A percentile compares a stretch with the other conserved stretches of the same genome.
These are phyloP conservation scores for Stellera chamaejasme DNA, from an alignment of 345 rosid genomes.

Conservation along the genomic window DNA sequence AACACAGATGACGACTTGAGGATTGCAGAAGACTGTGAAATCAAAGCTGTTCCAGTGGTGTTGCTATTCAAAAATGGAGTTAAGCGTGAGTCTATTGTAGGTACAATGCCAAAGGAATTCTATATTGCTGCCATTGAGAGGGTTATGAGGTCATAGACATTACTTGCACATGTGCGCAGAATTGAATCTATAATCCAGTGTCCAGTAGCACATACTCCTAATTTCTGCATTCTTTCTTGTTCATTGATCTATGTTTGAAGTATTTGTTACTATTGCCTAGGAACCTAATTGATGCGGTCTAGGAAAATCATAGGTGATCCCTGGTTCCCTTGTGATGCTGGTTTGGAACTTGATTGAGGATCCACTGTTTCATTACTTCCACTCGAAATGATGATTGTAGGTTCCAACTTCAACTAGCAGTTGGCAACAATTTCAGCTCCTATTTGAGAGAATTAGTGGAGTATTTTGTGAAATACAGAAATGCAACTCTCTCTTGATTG, in stretches of 20 bases:
- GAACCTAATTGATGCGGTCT: too few species aligned
- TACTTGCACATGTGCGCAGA: neutral
- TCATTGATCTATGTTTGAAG: too few species aligned
- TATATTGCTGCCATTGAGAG: conserved; percentile 87
- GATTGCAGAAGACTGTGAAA: conserved; percentile 68
- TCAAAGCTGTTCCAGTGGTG: conserved; percentile 91
- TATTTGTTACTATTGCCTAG: neutral
- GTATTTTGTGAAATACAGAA: too few species aligned
- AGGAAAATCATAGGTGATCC: too few species aligned
- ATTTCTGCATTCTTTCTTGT: conserved; percentile 8
- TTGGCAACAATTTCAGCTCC: too few species aligned
- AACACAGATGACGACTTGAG: conserved; percentile 61
- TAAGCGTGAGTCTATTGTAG: conserved; percentile 64
- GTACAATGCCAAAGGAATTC: conserved; percentile 96
- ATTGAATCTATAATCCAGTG: neutral
- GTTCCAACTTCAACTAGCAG: too few species aligned
- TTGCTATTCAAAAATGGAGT: conserved; percentile 79
- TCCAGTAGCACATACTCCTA: neutral
- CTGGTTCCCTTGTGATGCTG: too few species aligned
- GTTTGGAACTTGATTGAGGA: too few species aligned
- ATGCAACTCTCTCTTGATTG: conserved; percentile 7
- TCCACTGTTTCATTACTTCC: too few species aligned
- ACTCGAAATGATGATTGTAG: too few species aligned
- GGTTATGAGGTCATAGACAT: conserved; percentile 44
- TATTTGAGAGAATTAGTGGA: too few species aligned